phyloP scores from a whole-genome alignment of 2,329 filamentous ascomycete genomes.

The Phyllosticta capitalensis region DNA sequence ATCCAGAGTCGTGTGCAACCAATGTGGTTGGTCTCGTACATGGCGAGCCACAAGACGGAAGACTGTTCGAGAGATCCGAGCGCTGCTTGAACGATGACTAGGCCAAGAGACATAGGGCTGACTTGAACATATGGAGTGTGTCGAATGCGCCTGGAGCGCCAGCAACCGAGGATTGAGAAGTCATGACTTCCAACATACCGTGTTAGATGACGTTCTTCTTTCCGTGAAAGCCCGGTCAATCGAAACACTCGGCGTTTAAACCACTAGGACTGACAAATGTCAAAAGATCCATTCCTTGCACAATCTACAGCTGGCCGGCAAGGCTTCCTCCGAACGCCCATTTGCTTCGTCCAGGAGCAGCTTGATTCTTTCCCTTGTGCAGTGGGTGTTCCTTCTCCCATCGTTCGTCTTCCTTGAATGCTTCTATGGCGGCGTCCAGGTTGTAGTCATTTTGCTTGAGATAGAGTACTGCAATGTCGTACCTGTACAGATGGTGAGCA shows the following conservation, averaged over 20 bases:
- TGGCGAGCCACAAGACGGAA: neutral
- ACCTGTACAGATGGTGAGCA: slow-evolving; percentile 32
- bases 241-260: neutral
- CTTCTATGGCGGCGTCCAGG: slow-evolving; percentile 52
- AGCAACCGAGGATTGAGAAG: neutral
- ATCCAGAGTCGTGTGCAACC: neutral
- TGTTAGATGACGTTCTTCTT: neutral
- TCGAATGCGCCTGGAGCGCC: neutral
- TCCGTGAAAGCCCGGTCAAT: neutral
- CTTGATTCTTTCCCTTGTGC: slow-evolving; percentile 35
- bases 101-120: neutral
- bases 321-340: slow-evolving; percentile 27
- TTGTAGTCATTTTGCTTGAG: slow-evolving; percentile 61
- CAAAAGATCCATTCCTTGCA: neutral
- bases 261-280: neutral
- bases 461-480: slow-evolving; percentile 65
- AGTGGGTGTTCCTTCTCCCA: slow-evolving; percentile 65
- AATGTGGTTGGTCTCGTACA: neutral
- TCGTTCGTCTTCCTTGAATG: slow-evolving; percentile 60
- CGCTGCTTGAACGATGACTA: neutral
- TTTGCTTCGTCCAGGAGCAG: slow-evolving; percentile 21
- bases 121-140: neutral
- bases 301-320: slow-evolving; percentile 24
- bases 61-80: neutral
- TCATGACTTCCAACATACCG: neutral